A percentile compares a stretch with the other conserved stretches of the same genome.
Conservation (phyloP, 1,284 basidiomycete genomes). For the Polyporus tsugae region DNA sequence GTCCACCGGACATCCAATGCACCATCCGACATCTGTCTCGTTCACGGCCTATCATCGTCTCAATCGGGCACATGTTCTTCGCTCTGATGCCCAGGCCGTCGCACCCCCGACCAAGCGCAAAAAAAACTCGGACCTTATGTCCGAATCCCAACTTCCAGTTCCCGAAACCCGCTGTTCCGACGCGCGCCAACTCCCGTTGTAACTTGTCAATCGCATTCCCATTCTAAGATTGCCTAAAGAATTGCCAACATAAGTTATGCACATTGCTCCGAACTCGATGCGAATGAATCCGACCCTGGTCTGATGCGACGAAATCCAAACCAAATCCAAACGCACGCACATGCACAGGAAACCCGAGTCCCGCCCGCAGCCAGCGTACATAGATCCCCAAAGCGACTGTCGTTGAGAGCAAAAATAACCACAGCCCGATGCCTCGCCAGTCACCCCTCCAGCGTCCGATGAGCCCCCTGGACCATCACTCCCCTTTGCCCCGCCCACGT, state of each 20-base stretch:
- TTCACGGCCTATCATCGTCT: not conserved
- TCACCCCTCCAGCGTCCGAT: not conserved
- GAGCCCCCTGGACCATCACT: slow-evolving; percentile 20
- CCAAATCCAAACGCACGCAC: slow-evolving; percentile 6
- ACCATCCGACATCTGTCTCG: not conserved
- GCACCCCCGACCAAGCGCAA: not conserved
- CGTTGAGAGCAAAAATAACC: slow-evolving; percentile 8
- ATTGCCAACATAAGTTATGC: slow-evolving; percentile 15
- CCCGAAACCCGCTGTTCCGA: not conserved
- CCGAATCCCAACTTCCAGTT: not conserved
- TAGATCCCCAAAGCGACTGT: slow-evolving; percentile 5
- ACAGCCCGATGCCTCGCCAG: slow-evolving; percentile 6
- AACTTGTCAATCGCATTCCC: slow-evolving; percentile 1
- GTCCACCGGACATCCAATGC: slow-evolving; percentile 5
- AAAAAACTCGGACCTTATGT: slow-evolving; percentile 2
- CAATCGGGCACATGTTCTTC: slow-evolving; percentile 1
- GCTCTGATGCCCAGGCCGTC: not conserved
- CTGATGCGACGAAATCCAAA: slow-evolving; percentile 1
- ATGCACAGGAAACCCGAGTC: slow-evolving; percentile 2
- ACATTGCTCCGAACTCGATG: slow-evolving; percentile 1
- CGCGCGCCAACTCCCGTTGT: not conserved
- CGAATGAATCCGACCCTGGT: not conserved
- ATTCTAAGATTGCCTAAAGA: not conserved
- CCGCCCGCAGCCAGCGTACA: not conserved
- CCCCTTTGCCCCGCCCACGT: slow-evolving; percentile 30